Base-by-base conservation (phyloP, 1,284 basidiomycete genomes). In the Ceratobasidium theobromae region DNA sequence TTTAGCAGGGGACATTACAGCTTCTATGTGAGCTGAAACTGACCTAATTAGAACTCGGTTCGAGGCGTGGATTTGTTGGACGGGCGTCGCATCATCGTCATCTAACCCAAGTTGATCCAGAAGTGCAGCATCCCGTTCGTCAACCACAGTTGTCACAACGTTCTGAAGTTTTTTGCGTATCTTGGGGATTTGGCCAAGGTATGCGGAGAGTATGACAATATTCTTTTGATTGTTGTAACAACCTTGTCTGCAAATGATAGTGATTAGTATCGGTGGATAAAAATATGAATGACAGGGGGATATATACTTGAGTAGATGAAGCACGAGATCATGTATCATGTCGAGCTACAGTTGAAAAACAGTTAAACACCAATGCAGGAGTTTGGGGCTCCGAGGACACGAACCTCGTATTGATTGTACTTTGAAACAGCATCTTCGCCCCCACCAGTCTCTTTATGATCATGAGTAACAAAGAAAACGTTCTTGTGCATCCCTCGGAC, bases 191-290 rank as follows among this genome's bases (percentile, higher is more conserved):
- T 91, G 89, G 0, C 89, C 87, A 2, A 89, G 81, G 72, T 91
- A 91, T 0, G 87, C 87, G 70, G 86, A 88, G 8, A 91, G 75
- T 6, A 91, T 85, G 5, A 86, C 87, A 40, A 91, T 88, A 68
- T 89, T 86, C 1, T 87, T 87, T 35, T 84, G 81, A 6, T 78
- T 72, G 0, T 79, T 80, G 70, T 86, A 86, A 41, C 76, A 78
- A 0, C 85, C 84, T 75, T 86, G 85, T 43, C 82, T 85, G 49
- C 69, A n/a, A 11, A 3, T 71, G 9, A 67, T n/a, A 30, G 8
- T 16, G 12, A 21, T 30, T 49, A 53, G n/a, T 38, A 8, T 16
- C 18, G 1, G 21, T 6, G 2, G 23, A 25, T 41, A 66, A 28
- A 28, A 16, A 38, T 8, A n/a, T 8, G 23, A 18, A 43, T 21